Evolutionary conservation across 2,329 filamentous ascomycete genomes (phyloP), one percentile per base, ranked within the genome.

Genomic region (Botryosphaeria dothidea): DNA sequence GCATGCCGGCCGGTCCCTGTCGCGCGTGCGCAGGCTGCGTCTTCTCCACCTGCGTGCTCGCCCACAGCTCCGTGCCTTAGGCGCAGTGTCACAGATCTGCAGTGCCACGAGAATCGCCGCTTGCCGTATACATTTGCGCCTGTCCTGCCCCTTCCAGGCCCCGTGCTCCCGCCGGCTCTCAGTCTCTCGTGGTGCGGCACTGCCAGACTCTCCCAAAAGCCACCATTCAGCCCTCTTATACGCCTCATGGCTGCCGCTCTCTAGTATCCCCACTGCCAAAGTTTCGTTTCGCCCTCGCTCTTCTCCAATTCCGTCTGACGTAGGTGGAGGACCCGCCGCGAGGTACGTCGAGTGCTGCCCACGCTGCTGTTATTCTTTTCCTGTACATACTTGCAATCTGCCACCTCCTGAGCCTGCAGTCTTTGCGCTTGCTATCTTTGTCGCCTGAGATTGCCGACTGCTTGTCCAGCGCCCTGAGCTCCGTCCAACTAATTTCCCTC

Each of bases 81-180:
- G 61, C 41, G 61, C 61, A 64, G 27, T 64, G 54, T 60, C 45
- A 60, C 45, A 34, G 45, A 49, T 60, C 54, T 71, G 69, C 68
- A 66, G 68, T 69, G 70, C 65, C 66, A 68, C 69, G 66, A 68
- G 68, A 68, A 66, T 69, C 66, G 60, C 67, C 60, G 63, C 64
- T 68, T 64, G 68, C 65, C 68, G 68, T 68, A 71, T 70, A 69
- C 69, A 67, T 62, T 64, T 64, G 56, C 56, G 56, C 41, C 56
- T 46, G 38, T 21, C 56, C 56, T 60, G 36, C 48, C 46, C 61
- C 61, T 54, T 63, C 46, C 38, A 45, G 61, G 36, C 61, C 61
- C 61, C 61, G 61, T 63, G 61, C 61, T 63, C 46, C 45, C 58
- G 56, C 46, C 19, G 6, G 41, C 58, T 36, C 27, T 41, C 56